Evolutionary conservation across 2,329 filamentous ascomycete genomes (phyloP).

Genomic region (Penicillium sp.): DNA sequence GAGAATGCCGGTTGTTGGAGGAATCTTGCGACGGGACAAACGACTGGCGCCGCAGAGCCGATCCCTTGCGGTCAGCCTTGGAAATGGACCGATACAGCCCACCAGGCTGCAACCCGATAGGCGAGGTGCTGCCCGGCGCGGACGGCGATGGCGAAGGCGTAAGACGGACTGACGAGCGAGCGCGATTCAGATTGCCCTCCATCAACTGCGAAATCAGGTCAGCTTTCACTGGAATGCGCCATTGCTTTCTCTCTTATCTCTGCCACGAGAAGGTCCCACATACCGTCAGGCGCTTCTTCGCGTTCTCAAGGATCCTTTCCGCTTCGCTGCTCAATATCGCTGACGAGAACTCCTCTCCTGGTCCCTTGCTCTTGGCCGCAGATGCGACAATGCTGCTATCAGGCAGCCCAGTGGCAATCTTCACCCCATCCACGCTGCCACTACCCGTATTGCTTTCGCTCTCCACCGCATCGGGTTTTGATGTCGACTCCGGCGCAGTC

Average conservation of each 20-base stretch:
- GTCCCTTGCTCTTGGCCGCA: conserved; percentile 40
- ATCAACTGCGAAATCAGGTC: conserved; percentile 65
- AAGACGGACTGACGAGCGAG: conserved; percentile 66
- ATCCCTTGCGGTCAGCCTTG: conserved; percentile 43
- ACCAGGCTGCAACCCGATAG: conserved; percentile 37
- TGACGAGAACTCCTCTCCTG: conserved; percentile 69
- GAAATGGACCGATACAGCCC: conserved; percentile 48
- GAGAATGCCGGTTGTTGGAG: conserved; percentile 55
- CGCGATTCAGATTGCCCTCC: conserved; percentile 86
- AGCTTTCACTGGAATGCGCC: conserved; percentile 15
- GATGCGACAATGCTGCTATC: conserved; percentile 34
- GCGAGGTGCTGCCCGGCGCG: conserved; percentile 24
- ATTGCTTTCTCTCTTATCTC: not conserved
- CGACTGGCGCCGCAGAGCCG: conserved; percentile 49
- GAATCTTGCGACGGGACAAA: conserved; percentile 37
- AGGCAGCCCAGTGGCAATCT: conserved; percentile 6
- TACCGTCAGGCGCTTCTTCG: conserved; percentile 85
- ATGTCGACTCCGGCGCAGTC: conserved; percentile 6
- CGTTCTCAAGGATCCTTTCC: conserved; percentile 88
- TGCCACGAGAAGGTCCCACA: conserved; percentile 36
- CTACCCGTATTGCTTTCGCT: conserved; percentile 9
- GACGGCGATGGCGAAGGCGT: conserved; percentile 52
- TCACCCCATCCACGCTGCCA: conserved; percentile 4
- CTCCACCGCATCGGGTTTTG: conserved; percentile 8
- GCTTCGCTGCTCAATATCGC: conserved; percentile 77